Evolutionary conservation across 2,329 filamentous ascomycete species (phyloP).

Genomic region (Colletotrichum spinosum): DNA sequence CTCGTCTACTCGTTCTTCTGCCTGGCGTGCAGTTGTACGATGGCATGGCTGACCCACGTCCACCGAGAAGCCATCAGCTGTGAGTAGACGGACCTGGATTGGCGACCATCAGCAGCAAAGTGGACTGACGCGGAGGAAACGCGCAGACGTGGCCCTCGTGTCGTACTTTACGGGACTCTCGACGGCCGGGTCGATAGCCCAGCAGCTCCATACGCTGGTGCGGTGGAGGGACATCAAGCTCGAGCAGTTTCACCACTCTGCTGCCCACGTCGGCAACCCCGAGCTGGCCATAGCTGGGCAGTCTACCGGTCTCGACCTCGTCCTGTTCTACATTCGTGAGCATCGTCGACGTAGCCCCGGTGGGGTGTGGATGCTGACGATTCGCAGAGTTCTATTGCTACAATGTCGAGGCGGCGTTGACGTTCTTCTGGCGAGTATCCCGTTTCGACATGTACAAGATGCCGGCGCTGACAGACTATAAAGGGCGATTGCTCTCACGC

Average conservation of each 20-base stretch:
- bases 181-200: conserved; percentile 52
- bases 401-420: conserved; percentile 59
- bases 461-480: neutral
- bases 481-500: conserved; percentile 52
- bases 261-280: conserved; percentile 49
- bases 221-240: conserved; percentile 54
- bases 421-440: conserved; percentile 56
- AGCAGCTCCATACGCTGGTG: conserved; percentile 55
- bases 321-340: conserved; percentile 61
- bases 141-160: conserved; percentile 53
- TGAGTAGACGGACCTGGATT: conserved; percentile 42
- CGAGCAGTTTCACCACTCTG: conserved; percentile 51
- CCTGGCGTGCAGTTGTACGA: conserved; percentile 45
- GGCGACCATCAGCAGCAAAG: neutral
- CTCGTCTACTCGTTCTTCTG: conserved; percentile 51
- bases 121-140: conserved; percentile 19
- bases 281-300: conserved; percentile 56
- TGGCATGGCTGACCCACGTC: conserved; percentile 52
- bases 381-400: conserved; percentile 60
- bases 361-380: conserved; percentile 24
- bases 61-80: conserved; percentile 56
- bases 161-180: conserved; percentile 51
- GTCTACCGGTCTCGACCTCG: conserved; percentile 54
- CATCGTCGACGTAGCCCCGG: neutral
- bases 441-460: neutral